Evolutionary conservation across 768 basidiomycete genomes (phyloP).

Genomic region (Lactifluus echinatus): DNA sequence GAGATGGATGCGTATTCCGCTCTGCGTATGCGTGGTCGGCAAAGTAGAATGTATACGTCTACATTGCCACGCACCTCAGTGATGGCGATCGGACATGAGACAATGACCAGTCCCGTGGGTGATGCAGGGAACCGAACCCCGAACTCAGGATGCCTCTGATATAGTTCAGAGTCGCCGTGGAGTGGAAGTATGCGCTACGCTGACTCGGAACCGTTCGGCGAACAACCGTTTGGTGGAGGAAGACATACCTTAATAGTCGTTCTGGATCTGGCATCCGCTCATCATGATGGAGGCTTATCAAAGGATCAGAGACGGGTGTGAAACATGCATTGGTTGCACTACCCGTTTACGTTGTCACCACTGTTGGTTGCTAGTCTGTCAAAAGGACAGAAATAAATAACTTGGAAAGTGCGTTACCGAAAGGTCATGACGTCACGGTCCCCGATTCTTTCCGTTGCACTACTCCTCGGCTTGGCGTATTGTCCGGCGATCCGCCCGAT

Average conservation of each 20-base stretch:
- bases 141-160: slow-evolving; percentile 82
- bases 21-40: slow-evolving; percentile 31
- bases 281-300: slow-evolving; percentile 49
- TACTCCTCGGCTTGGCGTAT: slow-evolving; percentile 91
- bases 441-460: slow-evolving; percentile 67
- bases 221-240: neutral
- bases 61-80: slow-evolving; percentile 43
- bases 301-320: neutral
- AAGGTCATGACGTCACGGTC: slow-evolving; percentile 78
- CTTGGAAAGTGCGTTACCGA: slow-evolving; percentile 39
- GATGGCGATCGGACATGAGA: slow-evolving; percentile 81
- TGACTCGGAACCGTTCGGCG: neutral
- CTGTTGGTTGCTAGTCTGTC: slow-evolving; percentile 33
- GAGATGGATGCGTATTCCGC: slow-evolving; percentile 81
- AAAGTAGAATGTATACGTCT: neutral
- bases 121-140: slow-evolving; percentile 88
- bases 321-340: slow-evolving; percentile 21
- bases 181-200: slow-evolving; percentile 89
- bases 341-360: slow-evolving; percentile 96
- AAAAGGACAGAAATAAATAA: neutral
- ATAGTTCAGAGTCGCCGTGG: slow-evolving; percentile 87
- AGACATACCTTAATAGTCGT: slow-evolving; percentile 62
- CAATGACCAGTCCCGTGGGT: slow-evolving; percentile 88
- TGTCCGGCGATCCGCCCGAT: slow-evolving; percentile 93
- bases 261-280: slow-evolving; percentile 89